Evolutionary conservation across 2,329 filamentous ascomycete species (phyloP).

Genomic region (Curvularia sp.): DNA sequence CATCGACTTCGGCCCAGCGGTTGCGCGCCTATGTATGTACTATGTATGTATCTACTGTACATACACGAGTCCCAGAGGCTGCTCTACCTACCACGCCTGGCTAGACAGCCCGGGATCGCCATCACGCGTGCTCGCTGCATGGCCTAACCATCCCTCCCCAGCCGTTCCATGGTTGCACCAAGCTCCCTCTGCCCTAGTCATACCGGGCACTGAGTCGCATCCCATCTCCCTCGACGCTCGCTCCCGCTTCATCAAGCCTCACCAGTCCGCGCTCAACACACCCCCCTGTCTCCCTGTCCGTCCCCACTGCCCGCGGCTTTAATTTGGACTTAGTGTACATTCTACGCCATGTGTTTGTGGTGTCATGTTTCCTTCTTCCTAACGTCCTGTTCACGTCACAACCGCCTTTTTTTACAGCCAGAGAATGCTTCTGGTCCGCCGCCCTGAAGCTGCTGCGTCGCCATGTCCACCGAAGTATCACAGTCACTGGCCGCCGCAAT

Average conservation of each 20-base stretch:
- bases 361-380: constrained; percentile 32
- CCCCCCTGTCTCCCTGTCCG: constrained; percentile 25
- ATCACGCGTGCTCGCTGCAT: constrained; percentile 37
- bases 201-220: constrained; percentile 38
- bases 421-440: constrained; percentile 45
- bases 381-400: constrained; percentile 27
- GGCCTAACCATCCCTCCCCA: constrained; percentile 9
- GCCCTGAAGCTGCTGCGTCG: constrained; percentile 28
- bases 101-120: constrained; percentile 40
- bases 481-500: constrained; percentile 56
- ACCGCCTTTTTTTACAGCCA: constrained; percentile 25
- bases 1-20: constrained; percentile 1
- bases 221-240: constrained; percentile 36
- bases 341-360: constrained; percentile 38
- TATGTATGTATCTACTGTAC: neutral
- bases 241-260: constrained; percentile 45
- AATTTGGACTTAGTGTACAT: constrained; percentile 47
- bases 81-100: constrained; percentile 21
- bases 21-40: neutral
- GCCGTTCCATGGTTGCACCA: constrained; percentile 17
- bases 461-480: constrained; percentile 45
- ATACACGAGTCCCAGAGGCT: neutral
- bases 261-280: constrained; percentile 37
- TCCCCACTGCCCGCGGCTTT: constrained; percentile 48
- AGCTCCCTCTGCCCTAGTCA: neutral